phyloP scores from a whole-genome alignment of 768 basidiomycete species.

The Mycena rebaudengoi region DNA sequence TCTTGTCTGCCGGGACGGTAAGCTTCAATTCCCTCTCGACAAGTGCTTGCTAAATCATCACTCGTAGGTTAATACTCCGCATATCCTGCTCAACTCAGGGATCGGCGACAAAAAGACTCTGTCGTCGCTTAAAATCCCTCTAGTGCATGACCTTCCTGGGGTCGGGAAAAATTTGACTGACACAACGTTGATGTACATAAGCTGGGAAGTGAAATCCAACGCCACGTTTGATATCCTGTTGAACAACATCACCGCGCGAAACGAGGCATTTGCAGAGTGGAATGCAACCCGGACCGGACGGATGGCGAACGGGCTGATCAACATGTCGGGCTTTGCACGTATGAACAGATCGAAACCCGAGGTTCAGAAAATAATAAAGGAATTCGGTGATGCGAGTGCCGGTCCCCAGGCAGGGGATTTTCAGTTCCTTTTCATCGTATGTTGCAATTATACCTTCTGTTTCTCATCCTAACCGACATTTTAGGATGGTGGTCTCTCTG shows the following conservation, averaged over 20 bases:
- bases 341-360: not conserved
- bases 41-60: no score
- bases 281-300: not conserved
- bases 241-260: not conserved
- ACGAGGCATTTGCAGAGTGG: not conserved
- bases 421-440: not conserved
- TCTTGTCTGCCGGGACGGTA: constrained; percentile 39
- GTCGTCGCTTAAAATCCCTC: constrained; percentile 32
- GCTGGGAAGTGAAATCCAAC: not conserved
- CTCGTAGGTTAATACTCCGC: no score
- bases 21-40: no score
- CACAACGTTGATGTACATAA: not conserved
- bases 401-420: not conserved
- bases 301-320: not conserved
- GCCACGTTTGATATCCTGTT: not conserved
- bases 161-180: constrained; percentile 27
- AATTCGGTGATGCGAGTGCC: not conserved
- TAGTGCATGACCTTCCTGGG: constrained; percentile 42
- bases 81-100: constrained; percentile 45
- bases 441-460: not conserved
- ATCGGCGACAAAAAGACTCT: constrained; percentile 36
- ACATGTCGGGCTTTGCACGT: not conserved
- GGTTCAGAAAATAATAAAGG: not conserved
- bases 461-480: not conserved
- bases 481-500: not conserved